These are phyloP conservation scores for Chaetomiaceae sp. DNA, from an alignment of 2,329 filamentous ascomycete species.

Conservation along the genomic window DNA sequence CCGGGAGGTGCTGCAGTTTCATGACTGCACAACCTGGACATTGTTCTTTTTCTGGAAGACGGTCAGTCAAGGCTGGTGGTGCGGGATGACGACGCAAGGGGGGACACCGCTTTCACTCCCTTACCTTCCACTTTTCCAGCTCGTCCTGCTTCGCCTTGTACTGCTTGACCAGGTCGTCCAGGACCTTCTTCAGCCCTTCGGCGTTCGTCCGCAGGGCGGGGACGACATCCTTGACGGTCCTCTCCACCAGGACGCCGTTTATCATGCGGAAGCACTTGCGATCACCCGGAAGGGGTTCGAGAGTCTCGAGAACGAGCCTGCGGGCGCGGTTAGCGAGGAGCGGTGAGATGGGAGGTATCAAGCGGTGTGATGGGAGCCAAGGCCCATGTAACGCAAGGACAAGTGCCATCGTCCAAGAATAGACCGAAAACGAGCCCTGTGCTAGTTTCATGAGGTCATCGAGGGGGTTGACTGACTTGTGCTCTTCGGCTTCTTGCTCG, in stretches of 20 bases:
- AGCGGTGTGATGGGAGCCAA: constrained; percentile 37
- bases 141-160: constrained; percentile 94
- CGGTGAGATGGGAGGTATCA: constrained; percentile 27
- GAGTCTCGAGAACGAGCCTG: constrained; percentile 90
- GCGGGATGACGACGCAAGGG: neutral
- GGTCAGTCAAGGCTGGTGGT: constrained; percentile 20
- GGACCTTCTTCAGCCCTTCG: constrained; percentile 86
- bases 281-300: constrained; percentile 74
- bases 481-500: constrained; percentile 94
- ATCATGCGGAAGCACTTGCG: constrained; percentile 99
- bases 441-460: neutral
- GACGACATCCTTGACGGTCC: constrained; percentile 87
- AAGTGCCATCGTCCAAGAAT: neutral
- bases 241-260: constrained; percentile 91
- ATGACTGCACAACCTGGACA: constrained; percentile 78
- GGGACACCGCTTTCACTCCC: constrained; percentile 29
- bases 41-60: constrained; percentile 76
- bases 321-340: constrained; percentile 23
- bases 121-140: constrained; percentile 97
- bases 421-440: neutral
- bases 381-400: neutral
- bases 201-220: constrained; percentile 90
- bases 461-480: constrained; percentile 66
- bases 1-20: constrained; percentile 25
- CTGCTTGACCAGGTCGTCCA: constrained; percentile 92